These are phyloP conservation scores for Chrysopogon serrulatus DNA, from an alignment of 176 grass and related monocot genomes.

Conservation along the genomic window DNA sequence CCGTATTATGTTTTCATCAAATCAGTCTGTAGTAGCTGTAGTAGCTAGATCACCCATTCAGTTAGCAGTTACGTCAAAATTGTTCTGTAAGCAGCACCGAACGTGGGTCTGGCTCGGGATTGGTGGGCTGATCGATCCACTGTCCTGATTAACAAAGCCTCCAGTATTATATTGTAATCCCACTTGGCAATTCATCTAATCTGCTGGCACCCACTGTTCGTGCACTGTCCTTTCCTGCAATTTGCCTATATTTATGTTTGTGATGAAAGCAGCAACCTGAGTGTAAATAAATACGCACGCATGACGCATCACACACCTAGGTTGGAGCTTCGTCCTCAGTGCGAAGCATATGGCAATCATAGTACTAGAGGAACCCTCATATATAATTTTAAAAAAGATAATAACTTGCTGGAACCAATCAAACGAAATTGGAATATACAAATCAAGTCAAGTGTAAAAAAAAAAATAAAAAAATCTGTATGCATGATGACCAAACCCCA, in stretches of 20 bases:
- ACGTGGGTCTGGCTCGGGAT: conserved; percentile 37
- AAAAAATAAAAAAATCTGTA: background rate
- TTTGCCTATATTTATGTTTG: conserved; percentile 1
- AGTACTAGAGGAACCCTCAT: background rate
- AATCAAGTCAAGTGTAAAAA: background rate
- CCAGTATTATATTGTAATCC: conserved; percentile 28
- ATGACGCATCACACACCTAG: conserved; percentile 14
- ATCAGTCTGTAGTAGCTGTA: background rate
- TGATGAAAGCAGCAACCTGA: background rate
- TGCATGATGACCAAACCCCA: background rate
- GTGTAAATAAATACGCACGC: conserved; percentile 17
- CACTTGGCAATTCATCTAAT: conserved; percentile 37
- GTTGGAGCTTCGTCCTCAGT: background rate
- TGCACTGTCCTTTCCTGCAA: conserved; percentile 24
- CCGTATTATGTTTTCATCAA: background rate
- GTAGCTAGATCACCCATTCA: background rate
- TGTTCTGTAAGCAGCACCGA: background rate
- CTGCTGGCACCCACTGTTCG: conserved; percentile 21
- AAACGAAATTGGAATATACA: background rate
- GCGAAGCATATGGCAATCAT: background rate
- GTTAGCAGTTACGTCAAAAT: background rate
- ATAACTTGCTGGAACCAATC: background rate
- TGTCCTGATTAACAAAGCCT: conserved; percentile 15
- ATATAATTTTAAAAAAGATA: background rate
- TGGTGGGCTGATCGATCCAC: conserved; percentile 29